Conservation (phyloP, 108 stramenopile species). For the Fistulifera solaris region DNA sequence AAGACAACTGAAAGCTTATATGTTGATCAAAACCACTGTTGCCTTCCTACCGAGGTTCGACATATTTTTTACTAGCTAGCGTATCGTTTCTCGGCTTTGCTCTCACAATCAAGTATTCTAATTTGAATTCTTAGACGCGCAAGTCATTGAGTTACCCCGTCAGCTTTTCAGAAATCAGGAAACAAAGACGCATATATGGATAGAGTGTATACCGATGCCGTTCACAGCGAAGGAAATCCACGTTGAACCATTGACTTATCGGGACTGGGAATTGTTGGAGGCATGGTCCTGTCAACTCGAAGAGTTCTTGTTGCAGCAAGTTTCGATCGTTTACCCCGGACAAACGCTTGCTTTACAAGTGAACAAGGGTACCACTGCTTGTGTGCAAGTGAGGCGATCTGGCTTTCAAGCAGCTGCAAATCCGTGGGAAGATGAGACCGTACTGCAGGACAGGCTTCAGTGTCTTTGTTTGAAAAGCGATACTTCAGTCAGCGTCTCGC, state of each 20-base stretch:
- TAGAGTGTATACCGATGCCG: neutral
- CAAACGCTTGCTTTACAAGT: constrained; percentile 42
- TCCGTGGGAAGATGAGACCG: neutral
- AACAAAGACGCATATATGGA: neutral
- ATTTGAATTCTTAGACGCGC: constrained; percentile 13
- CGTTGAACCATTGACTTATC: constrained; percentile 49
- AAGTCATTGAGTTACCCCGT: neutral
- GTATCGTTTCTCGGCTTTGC: constrained; percentile 4
- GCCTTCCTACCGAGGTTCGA: constrained; percentile 47
- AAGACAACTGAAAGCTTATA: constrained; percentile 26
- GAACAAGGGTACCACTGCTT: constrained; percentile 5
- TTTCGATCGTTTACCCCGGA: constrained; percentile 49
- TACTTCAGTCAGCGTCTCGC: neutral
- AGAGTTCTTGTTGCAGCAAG: constrained; percentile 56
- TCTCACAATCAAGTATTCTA: constrained; percentile 8
- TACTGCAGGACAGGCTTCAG: too few relatives aligned
- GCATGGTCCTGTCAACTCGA: constrained; percentile 47
- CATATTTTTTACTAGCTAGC: neutral
- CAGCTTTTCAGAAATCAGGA: constrained; percentile 7
- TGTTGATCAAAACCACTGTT: constrained; percentile 37
- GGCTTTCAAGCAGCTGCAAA: neutral
- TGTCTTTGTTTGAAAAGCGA: neutral
- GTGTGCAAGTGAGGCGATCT: constrained; percentile 19
- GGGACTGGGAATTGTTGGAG: constrained; percentile 76
- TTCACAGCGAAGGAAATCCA: constrained; percentile 24